phyloP scores from a whole-genome alignment of 495 filamentous ascomycete genomes.

The Neurospora sp. region DNA sequence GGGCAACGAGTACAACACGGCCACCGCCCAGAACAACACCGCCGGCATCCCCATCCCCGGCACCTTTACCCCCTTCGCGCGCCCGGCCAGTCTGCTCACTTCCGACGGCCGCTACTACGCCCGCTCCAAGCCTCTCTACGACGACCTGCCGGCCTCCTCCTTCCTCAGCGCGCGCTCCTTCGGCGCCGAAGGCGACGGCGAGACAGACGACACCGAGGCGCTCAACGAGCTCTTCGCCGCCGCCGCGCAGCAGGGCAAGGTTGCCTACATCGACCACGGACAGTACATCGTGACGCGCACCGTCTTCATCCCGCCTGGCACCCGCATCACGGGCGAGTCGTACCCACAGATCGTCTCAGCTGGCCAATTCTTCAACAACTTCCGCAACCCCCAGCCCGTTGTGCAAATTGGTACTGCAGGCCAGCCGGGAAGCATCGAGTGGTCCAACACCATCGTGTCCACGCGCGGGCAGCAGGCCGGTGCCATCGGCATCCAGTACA shows the following conservation, averaged over 20 bases:
- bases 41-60: conserved; percentile 26
- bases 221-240: conserved; percentile 59
- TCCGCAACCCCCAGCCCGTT: conserved; percentile 53
- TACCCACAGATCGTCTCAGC: conserved; percentile 79
- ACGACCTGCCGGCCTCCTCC: conserved; percentile 35
- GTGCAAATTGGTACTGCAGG: conserved; percentile 66
- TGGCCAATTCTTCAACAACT: conserved; percentile 50
- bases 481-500: conserved; percentile 27
- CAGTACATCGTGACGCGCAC: conserved; percentile 72
- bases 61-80: conserved; percentile 23
- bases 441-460: conserved; percentile 65
- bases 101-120: conserved; percentile 36
- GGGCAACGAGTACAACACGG: conserved; percentile 28
- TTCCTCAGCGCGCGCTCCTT: conserved; percentile 61
- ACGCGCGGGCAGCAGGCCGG: conserved; percentile 20
- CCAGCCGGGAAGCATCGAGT: conserved; percentile 63
- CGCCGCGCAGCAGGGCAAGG: conserved; percentile 39
- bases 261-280: conserved; percentile 82
- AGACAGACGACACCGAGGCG: conserved; percentile 50
- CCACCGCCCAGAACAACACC: conserved; percentile 12
- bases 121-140: conserved; percentile 66
- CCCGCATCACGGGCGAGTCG: conserved; percentile 69
- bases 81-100: conserved; percentile 26
- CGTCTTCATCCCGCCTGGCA: conserved; percentile 59
- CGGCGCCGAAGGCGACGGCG: conserved; percentile 66